phyloP scores from a whole-genome alignment of 73 alveolate genomes.

The Blepharisma japonicum region DNA sequence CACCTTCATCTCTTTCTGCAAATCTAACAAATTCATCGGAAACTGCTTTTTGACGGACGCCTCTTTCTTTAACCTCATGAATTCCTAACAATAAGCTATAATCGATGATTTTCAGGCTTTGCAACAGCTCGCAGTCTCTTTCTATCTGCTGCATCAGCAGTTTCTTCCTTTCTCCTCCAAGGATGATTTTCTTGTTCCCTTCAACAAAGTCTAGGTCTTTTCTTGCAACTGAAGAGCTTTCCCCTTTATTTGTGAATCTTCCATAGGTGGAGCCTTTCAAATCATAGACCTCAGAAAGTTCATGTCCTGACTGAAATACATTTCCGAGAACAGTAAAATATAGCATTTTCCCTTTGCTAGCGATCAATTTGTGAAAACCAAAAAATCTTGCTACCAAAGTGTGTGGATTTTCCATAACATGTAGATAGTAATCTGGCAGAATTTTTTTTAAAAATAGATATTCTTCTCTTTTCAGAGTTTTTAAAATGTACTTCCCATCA shows the following conservation, averaged over 20 bases:
- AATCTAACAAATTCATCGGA: background rate
- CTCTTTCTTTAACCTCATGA: conserved; percentile 43
- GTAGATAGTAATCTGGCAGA: conserved; percentile 62
- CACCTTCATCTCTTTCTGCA: conserved; percentile 48
- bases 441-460: conserved; percentile 52
- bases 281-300: conserved; percentile 50
- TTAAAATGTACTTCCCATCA: conserved; percentile 74
- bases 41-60: background rate
- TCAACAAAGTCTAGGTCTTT: conserved; percentile 77
- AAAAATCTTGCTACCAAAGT: conserved; percentile 69
- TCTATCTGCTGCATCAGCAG: conserved; percentile 57
- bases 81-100: conserved; percentile 82
- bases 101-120: conserved; percentile 67
- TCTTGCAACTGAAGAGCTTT: conserved; percentile 67
- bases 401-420: conserved; percentile 51
- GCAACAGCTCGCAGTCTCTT: conserved; percentile 67
- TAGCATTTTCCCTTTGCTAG: conserved; percentile 27
- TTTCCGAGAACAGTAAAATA: conserved; percentile 58
- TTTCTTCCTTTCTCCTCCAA: conserved; percentile 52
- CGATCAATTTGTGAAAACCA: conserved; percentile 52
- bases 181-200: conserved; percentile 46
- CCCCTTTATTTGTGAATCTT: conserved; percentile 46
- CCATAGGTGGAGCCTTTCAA: conserved; percentile 69
- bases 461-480: conserved; percentile 69
- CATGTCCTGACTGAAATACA: conserved; percentile 37